phyloP scores from a whole-genome alignment of 495 filamentous ascomycete genomes.

The Xylaria grammica region DNA sequence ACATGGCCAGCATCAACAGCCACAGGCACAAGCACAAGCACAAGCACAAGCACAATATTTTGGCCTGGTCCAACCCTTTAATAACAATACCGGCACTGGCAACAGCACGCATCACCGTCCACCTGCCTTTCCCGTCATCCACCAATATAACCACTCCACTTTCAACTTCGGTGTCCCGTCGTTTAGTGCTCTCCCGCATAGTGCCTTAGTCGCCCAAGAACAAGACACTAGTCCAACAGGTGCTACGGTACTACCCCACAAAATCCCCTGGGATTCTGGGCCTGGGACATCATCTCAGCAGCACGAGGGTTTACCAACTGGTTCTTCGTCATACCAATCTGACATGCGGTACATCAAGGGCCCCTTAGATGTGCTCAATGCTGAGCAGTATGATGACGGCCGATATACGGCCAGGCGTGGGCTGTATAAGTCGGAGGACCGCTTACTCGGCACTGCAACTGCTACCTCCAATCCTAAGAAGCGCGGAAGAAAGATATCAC shows the following conservation, averaged over 20 bases:
- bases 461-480: slow-evolving; percentile 27
- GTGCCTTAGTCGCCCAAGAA: slow-evolving; percentile 5
- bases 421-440: slow-evolving; percentile 28
- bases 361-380: slow-evolving; percentile 53
- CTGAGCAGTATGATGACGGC: slow-evolving; percentile 52
- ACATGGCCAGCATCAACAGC: slow-evolving; percentile 4
- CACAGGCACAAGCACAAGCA: background rate
- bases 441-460: slow-evolving; percentile 10
- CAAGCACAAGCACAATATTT: slow-evolving; percentile 4
- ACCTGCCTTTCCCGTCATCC: background rate
- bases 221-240: slow-evolving; percentile 1
- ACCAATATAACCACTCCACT: background rate
- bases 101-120: background rate
- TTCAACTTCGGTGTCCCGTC: slow-evolving; percentile 13
- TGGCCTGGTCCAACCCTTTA: background rate
- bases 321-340: slow-evolving; percentile 6
- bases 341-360: slow-evolving; percentile 42
- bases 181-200: background rate
- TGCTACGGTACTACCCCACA: slow-evolving; percentile 7
- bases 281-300: slow-evolving; percentile 2
- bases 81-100: background rate
- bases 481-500: slow-evolving; percentile 34
- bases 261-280: background rate
- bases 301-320: background rate
- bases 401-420: slow-evolving; percentile 21